A percentile compares a stretch with the other conserved stretches of the same genome.
These are phyloP conservation scores for Yarrowia bubula DNA, from an alignment of 805 yeast genomes.

Conservation along the genomic window DNA sequence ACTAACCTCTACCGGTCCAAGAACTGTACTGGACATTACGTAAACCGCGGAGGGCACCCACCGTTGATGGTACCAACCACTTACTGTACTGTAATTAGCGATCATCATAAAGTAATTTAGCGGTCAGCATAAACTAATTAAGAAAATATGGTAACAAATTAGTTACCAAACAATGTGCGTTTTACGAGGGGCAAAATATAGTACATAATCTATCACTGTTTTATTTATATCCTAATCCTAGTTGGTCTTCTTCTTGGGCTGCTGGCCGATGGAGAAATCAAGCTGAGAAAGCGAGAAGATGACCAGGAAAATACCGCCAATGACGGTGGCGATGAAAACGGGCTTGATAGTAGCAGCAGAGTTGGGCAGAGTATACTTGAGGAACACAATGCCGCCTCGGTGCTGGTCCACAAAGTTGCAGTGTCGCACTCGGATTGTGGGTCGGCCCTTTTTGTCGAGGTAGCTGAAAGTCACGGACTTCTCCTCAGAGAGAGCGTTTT, in stretches of 20 bases:
- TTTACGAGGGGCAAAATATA: not conserved
- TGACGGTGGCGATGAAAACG: slow-evolving; percentile 56
- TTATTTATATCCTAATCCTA: not conserved
- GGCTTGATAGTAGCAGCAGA: slow-evolving; percentile 63
- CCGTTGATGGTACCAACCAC: too few species aligned
- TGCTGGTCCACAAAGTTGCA: slow-evolving; percentile 68
- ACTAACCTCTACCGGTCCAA: too few species aligned
- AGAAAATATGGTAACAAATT: too few species aligned
- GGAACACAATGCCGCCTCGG: slow-evolving; percentile 52
- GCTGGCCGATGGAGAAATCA: slow-evolving; percentile 42
- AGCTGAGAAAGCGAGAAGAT: slow-evolving; percentile 49
- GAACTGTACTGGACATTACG: too few species aligned
- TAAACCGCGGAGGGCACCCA: too few species aligned
- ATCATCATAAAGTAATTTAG: too few species aligned
- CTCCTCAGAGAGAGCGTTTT: slow-evolving; percentile 38
- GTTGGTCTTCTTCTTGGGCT: not conserved
- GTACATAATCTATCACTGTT: not conserved
- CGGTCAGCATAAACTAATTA: too few species aligned
- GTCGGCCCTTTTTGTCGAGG: slow-evolving; percentile 78
- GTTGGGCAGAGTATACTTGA: slow-evolving; percentile 61
- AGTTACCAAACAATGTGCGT: too few species aligned
- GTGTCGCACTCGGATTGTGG: slow-evolving; percentile 61
- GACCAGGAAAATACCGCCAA: slow-evolving; percentile 60
- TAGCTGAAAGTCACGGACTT: slow-evolving; percentile 39
- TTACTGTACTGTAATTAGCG: too few species aligned